phyloP scores from a whole-genome alignment of 2,329 filamentous ascomycete genomes.

The Aspergillus cejpii region DNA sequence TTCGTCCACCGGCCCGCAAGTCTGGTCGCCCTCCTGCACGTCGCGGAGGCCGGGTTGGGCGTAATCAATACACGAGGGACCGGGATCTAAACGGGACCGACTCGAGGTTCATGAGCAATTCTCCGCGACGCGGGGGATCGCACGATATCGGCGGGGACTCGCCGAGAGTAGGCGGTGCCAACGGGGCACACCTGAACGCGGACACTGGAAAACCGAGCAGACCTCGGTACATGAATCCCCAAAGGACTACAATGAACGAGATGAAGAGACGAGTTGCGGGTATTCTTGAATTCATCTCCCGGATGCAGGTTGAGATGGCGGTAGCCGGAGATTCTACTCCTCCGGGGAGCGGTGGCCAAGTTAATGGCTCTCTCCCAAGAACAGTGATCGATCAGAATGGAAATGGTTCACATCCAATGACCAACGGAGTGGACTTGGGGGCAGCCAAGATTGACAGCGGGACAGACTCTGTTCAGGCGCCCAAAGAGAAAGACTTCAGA shows the following conservation, averaged over 20 bases:
- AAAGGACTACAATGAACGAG: conserved; percentile 71
- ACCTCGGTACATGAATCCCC: conserved; percentile 48
- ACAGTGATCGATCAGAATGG: conserved; percentile 34
- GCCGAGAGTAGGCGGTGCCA: conserved; percentile 31
- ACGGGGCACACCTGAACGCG: conserved; percentile 49
- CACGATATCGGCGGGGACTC: conserved; percentile 37
- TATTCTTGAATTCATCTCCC: conserved; percentile 83
- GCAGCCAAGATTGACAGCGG: conserved; percentile 25
- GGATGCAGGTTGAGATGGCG: conserved; percentile 81
- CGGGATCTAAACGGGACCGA: conserved; percentile 53
- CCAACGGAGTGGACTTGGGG: conserved; percentile 23
- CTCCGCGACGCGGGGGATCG: conserved; percentile 37
- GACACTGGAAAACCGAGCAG: conserved; percentile 57
- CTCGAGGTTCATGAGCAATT: conserved; percentile 28
- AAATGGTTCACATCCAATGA: conserved; percentile 22
- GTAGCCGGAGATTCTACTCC: conserved; percentile 45
- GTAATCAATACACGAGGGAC: conserved; percentile 78
- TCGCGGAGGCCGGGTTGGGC: conserved; percentile 57
- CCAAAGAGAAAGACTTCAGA: conserved; percentile 56
- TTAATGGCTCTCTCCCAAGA: conserved; percentile 30
- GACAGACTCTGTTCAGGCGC: conserved; percentile 13
- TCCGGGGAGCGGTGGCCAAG: conserved; percentile 33
- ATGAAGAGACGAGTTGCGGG: conserved; percentile 77
- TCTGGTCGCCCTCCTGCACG: conserved; percentile 58
- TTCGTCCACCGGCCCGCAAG: conserved; percentile 51